Base-by-base conservation (phyloP, 2,329 filamentous ascomycete genomes). In the Fusarium sulawesiense region DNA sequence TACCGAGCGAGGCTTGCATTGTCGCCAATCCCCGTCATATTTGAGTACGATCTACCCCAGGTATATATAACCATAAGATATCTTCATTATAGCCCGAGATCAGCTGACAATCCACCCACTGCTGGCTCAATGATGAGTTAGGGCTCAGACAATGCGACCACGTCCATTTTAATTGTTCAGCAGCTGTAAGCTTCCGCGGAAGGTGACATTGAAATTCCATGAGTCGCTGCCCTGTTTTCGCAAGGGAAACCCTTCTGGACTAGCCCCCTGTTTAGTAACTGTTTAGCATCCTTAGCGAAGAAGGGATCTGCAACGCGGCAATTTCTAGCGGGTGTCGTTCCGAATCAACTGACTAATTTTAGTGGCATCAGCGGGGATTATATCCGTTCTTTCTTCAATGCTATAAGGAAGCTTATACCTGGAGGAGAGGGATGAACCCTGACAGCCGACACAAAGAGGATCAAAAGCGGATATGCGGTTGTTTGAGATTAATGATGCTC, bases 251-350 rank as follows among this genome's bases (percentile, higher is more conserved):
- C 9, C 21, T 57, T 53, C 7, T 12, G 37, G 63, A 12, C 25
- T 53, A 60, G 61, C 21, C 18, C 18, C 11, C n/a, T 20, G 30
- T 27, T 49, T 30, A 46, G 45, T 34, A n/a, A 20, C 34, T 23
- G 25, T n/a, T 37, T 23, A 23, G 21, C 32, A 51, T 51, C 13
- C 21, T 41, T 11, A 51, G 18, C 16, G 27, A 50, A 44, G 40
- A 46, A 20, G 32, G 32, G 47, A 62, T 63, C 47, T 60, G 57
- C 57, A 37, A 56, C 45, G 7, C 57, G 57, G 57, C 21, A 41
- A 14, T 20, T 47, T 6, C 16, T 9, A 20, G 21, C 44, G 44
- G 23, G 23, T 27, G 23, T 27, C 34, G 41, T 55, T 46, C 57
- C 57, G 47, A 57, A 62, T 62, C 27, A 51, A 41, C 32, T 27